Evolutionary conservation across 2,329 filamentous ascomycete genomes (phyloP).

Genomic region (Chalara sp.): DNA sequence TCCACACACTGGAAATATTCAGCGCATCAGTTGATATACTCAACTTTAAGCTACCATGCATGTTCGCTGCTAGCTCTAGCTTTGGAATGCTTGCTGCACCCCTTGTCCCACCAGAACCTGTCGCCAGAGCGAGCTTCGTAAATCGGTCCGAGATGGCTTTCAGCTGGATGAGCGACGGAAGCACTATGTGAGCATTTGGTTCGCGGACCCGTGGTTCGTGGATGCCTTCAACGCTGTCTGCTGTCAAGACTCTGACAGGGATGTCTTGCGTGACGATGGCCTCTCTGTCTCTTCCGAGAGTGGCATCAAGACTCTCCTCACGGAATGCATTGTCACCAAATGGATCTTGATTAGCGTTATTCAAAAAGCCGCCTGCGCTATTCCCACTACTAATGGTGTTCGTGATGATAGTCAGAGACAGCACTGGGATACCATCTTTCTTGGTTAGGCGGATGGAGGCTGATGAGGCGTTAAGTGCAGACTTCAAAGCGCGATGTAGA

Average conservation of each 20-base stretch:
- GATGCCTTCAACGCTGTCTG: conserved; percentile 80
- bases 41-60: conserved; percentile 81
- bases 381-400: conserved; percentile 51
- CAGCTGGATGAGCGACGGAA: conserved; percentile 80
- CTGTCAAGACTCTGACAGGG: conserved; percentile 83
- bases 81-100: conserved; percentile 44
- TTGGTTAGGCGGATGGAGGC: conserved; percentile 88
- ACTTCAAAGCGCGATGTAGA: conserved; percentile 85
- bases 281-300: conserved; percentile 65
- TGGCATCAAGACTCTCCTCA: conserved; percentile 46
- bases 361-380: conserved; percentile 25
- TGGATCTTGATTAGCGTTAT: conserved; percentile 31
- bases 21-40: conserved; percentile 78
- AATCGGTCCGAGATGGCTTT: conserved; percentile 95
- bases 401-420: conserved; percentile 85
- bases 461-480: conserved; percentile 72
- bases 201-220: conserved; percentile 88
- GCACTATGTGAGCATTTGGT: conserved; percentile 87
- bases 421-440: conserved; percentile 77
- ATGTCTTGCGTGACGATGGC: conserved; percentile 94
- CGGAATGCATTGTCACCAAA: conserved; percentile 40
- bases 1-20: conserved; percentile 81
- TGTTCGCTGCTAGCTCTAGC: conserved; percentile 84
- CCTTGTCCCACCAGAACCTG: conserved; percentile 18
- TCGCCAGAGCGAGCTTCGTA: conserved; percentile 68